These are phyloP conservation scores for Eucalyptus cloeziana DNA, from an alignment of 345 rosid species.

Conservation along the genomic window DNA sequence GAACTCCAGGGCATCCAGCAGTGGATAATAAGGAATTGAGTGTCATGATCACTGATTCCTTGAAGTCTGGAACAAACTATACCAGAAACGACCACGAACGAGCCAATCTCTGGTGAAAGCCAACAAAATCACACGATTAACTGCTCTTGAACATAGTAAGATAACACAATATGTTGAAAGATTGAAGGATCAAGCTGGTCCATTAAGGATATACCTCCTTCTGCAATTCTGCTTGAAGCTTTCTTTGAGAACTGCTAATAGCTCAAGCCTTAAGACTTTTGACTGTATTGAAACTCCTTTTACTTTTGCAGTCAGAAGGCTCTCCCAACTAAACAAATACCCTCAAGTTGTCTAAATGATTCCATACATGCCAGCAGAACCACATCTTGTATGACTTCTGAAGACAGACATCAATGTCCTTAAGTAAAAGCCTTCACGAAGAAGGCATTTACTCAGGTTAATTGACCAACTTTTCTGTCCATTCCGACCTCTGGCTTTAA, in stretches of 20 bases:
- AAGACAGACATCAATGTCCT: neutral
- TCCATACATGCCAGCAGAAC: neutral
- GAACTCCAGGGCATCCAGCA: conserved; percentile 41
- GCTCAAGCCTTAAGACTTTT: neutral
- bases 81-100: conserved; percentile 29
- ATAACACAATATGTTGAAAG: neutral
- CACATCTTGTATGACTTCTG: neutral
- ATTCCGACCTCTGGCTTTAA: neutral
- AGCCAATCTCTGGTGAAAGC: conserved; percentile 63
- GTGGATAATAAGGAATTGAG: conserved; percentile 23
- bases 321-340: neutral
- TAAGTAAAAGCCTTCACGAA: neutral
- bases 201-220: neutral
- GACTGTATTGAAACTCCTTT: neutral
- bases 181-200: neutral
- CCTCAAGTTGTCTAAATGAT: neutral
- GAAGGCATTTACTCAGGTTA: neutral
- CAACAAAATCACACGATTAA: conserved; percentile 53
- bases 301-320: neutral
- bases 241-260: neutral
- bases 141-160: neutral
- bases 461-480: neutral
- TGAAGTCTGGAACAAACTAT: conserved; percentile 37
- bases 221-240: neutral
- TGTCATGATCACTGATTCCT: conserved; percentile 42